Evolutionary conservation across 2,329 filamentous ascomycete species (phyloP), one percentile per base, ranked within the genome.

Genomic region (Colletotrichum lindemuthianum): DNA sequence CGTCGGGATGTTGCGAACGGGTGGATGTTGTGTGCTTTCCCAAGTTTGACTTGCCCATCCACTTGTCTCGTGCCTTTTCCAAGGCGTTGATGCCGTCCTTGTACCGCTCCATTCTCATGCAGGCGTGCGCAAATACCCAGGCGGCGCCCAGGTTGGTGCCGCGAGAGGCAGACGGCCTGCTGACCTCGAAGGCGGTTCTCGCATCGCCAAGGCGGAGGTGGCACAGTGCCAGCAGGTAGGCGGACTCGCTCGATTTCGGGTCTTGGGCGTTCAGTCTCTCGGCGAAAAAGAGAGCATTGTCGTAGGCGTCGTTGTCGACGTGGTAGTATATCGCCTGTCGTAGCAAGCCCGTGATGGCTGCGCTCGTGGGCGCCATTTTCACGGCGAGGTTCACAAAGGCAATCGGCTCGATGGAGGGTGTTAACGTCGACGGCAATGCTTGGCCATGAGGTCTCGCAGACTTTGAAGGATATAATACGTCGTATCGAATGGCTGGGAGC

Each of bases 231-330:
- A 97, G 82, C 11, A 99, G 86, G 75, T 97, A 94, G 49, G 88
- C 84, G 36, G 92, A 90, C 77, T 99, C 96, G 63, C 87, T 84
- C 16, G 90, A 92, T 71, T 91, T 89, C 32, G 91, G 88, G 72
- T 98, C 95, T 71, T 95, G 92, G 54, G 93, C 94, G 67, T 89
- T 86, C 16, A 97, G 86, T 69, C 96, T 89, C 73, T 95, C 92
- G 65, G 96, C 92, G 67, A 97, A 92, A 80, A 99, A 99, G 54
- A 97, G 88, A 60, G 96, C 96, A 75, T 97, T 98, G 60, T 94
- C 89, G 74, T 91, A 85, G 41, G 94, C 88, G 73, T 93, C 90
- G 75, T 97, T 97, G 82, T 99, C 96, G 76, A 99, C 88, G 71
- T 90, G 87, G 74, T 90, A 89, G 72, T 89, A 79, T 60, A 90